phyloP scores from a whole-genome alignment of 1,284 basidiomycete genomes.

The Sporisorium sorghi region DNA sequence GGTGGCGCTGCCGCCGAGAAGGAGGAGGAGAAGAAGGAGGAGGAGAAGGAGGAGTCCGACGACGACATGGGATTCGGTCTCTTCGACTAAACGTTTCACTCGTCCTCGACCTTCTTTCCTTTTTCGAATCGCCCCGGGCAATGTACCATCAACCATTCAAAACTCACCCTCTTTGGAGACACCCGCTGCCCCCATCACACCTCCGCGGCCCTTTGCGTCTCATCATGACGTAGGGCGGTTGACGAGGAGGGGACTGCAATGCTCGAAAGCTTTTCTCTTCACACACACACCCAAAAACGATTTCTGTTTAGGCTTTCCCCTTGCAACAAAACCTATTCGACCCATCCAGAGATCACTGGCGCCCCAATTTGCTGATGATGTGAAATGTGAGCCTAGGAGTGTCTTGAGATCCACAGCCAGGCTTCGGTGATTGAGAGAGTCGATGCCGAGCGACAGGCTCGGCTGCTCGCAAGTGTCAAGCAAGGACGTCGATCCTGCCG shows the following conservation, averaged over 20 bases:
- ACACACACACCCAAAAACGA: background rate
- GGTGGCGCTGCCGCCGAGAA: slow-evolving; percentile 80
- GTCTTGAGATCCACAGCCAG: too few species aligned
- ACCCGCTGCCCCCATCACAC: too few species aligned
- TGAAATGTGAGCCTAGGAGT: background rate
- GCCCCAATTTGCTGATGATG: background rate
- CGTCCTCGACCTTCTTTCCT: background rate
- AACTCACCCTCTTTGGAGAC: background rate
- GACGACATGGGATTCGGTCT: slow-evolving; percentile 78
- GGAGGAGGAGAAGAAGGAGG: slow-evolving; percentile 79
- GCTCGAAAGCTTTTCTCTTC: background rate
- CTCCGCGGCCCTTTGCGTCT: background rate
- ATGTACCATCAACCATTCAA: slow-evolving; percentile 42
- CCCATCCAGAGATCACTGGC: background rate
- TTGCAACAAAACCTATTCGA: background rate
- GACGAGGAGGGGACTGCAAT: background rate
- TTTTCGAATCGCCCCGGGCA: slow-evolving; percentile 1
- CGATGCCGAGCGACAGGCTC: too few species aligned
- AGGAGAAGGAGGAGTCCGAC: slow-evolving; percentile 70
- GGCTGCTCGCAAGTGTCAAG: too few species aligned
- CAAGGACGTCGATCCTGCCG: too few species aligned
- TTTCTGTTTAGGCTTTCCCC: background rate
- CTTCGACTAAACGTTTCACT: slow-evolving; percentile 77
- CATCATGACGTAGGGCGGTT: background rate
- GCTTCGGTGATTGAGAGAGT: too few species aligned